Evolutionary conservation across 495 filamentous ascomycete genomes (phyloP).

Genomic region (Hypoxylon intermedium): DNA sequence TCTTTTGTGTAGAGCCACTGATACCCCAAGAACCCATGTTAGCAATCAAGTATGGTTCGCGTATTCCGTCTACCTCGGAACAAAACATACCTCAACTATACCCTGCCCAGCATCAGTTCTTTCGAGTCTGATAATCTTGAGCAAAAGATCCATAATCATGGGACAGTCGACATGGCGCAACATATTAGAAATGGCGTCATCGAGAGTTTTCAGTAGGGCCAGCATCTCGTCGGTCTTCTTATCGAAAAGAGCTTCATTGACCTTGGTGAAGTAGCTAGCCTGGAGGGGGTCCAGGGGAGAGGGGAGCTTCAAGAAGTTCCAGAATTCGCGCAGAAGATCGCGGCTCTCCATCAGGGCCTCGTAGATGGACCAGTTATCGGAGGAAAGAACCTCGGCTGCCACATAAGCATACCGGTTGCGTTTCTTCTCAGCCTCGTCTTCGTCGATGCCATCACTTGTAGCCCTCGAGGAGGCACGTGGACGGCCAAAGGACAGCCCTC

Average conservation of each 20-base stretch:
- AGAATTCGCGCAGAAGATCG: conserved; percentile 78
- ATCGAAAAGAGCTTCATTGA: conserved; percentile 94
- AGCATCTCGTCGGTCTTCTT: conserved; percentile 98
- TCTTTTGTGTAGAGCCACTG: conserved; percentile 93
- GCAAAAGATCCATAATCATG: conserved; percentile 96
- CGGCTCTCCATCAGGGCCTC: conserved; percentile 90
- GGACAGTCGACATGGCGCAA: conserved; percentile 95
- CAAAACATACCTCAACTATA: conserved; percentile 87
- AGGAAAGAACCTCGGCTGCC: conserved; percentile 90
- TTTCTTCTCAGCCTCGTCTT: conserved; percentile 82
- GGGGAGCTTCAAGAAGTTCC: conserved; percentile 82
- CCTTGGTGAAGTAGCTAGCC: conserved; percentile 97
- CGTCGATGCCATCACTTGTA: conserved; percentile 49
- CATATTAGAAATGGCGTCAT: conserved; percentile 81
- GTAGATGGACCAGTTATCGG: conserved; percentile 94
- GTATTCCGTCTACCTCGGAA: too few species aligned
- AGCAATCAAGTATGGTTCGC: too few species aligned
- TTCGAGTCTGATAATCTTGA: conserved; percentile 97
- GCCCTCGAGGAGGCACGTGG: conserved; percentile 49
- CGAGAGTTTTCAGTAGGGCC: conserved; percentile 80
- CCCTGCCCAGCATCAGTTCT: conserved; percentile 90
- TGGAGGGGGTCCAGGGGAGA: conserved; percentile 88
- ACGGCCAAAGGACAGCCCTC: conserved; percentile 57
- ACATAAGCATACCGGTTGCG: conserved; percentile 90
- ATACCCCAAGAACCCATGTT: conserved; percentile 16